Evolutionary conservation across 2,329 filamentous ascomycete species (phyloP), one percentile per base, ranked within the genome.

Genomic region (Laburnicola sp.): DNA sequence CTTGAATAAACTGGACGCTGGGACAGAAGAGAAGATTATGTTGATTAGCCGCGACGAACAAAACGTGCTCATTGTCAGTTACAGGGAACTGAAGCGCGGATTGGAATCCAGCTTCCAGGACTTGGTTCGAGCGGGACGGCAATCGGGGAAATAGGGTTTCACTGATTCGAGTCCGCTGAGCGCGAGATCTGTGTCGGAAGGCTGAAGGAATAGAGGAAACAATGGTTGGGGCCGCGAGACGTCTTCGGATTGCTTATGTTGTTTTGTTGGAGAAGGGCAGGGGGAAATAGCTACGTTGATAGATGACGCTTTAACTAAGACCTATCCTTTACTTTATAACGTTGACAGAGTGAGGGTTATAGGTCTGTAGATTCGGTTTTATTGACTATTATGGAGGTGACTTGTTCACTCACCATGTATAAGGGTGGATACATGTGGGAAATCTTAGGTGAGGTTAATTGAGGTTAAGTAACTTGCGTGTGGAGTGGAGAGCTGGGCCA

Each of bases 1-100:
- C 66, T 75, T 99, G 60, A 97, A 95, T 76, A 97, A 96, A 71
- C 78, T 99, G 46, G 94, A 99, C 74, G 89, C 91, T 0, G 94
- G 92, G 0, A 84, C 84, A 2, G 91, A 95, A 25, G 94, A 99
- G 73, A 88, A 86, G 72, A 83, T 99, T 43, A 87, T 87, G 59
- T 77, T 99, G 46, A 87, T 91, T 23, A 96, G 89, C 71, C 84
- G 93, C 49, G 93, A 99, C 72, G 90, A 96, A 67, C 89, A 96
- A 73, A 94, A 86, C 48, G 86, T 88, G 57, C 88, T 97, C 66
- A 82, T 97, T 48, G 86, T 97, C 53, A 93, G 85, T 59, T 99
- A 95, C 72, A 89, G 90, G 71, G 94, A 97, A 72, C 74, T 99
- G 55, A 95, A 86, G 75, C 77, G 84, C 51, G 82, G 78, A 3